Evolutionary conservation across 1,139 yeast genomes (phyloP).

Genomic region (Geotrichum aggregatum): DNA sequence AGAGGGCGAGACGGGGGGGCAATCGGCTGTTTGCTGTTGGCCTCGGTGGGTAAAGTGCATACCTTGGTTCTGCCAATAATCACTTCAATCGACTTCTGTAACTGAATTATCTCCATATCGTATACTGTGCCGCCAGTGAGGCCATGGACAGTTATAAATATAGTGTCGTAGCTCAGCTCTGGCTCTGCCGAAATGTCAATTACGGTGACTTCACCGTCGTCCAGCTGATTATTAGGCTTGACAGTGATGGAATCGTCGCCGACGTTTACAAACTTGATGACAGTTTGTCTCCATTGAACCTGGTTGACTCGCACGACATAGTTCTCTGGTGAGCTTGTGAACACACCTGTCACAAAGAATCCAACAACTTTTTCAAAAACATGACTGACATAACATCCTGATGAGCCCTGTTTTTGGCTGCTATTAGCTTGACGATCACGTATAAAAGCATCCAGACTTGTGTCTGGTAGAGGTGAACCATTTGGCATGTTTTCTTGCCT

Average conservation of each 20-base stretch:
- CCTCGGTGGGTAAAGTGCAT: constrained; percentile 22
- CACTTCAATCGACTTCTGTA: constrained; percentile 10
- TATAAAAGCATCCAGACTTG: constrained; percentile 17
- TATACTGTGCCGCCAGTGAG: constrained; percentile 38
- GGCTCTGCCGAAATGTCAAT: constrained; percentile 7
- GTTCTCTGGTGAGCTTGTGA: constrained; percentile 24
- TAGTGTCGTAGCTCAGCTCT: constrained; percentile 8
- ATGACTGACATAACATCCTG: constrained; percentile 31
- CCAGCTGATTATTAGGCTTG: constrained; percentile 11
- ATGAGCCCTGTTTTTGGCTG: constrained; percentile 20
- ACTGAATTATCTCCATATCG: constrained; percentile 32
- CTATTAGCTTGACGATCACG: constrained; percentile 18
- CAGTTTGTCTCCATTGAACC: constrained; percentile 40
- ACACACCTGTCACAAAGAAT: constrained; percentile 31
- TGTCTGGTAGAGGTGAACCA: constrained; percentile 14
- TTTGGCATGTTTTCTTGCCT: constrained; percentile 30
- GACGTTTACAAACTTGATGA: constrained; percentile 25
- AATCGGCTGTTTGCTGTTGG: constrained; percentile 12
- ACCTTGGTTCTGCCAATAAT: constrained; percentile 23
- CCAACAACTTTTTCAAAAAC: constrained; percentile 36
- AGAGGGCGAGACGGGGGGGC: constrained; percentile 34
- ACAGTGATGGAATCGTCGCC: constrained; percentile 20
- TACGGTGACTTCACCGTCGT: constrained; percentile 16
- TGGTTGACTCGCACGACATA: constrained; percentile 36
- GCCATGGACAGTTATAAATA: constrained; percentile 27